Conservation (phyloP, 1,284 basidiomycete genomes). For the Veloboletus limbatus region DNA sequence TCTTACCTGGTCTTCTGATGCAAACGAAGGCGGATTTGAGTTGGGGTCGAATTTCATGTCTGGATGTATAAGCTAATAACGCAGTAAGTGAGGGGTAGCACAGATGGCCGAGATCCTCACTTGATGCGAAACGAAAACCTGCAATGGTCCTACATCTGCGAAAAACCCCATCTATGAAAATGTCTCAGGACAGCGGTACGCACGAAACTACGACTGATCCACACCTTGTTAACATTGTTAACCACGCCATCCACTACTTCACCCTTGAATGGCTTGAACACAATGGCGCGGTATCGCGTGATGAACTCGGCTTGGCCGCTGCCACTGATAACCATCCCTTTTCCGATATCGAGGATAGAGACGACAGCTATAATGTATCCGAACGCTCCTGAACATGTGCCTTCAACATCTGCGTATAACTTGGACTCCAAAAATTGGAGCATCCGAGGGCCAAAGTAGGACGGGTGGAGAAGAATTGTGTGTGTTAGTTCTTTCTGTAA, state of each 20-base stretch:
- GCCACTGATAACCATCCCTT: conserved; percentile 88
- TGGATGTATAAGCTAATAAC: conserved; percentile 79
- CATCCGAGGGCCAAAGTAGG: conserved; percentile 97
- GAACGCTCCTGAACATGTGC: conserved; percentile 93
- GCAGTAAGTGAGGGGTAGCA: conserved; percentile 17
- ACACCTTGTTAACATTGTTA: conserved; percentile 92
- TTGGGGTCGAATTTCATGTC: conserved; percentile 93
- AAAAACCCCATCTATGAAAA: conserved; percentile 91
- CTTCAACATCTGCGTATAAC: conserved; percentile 95
- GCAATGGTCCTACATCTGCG: conserved; percentile 90
- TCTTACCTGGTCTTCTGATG: conserved; percentile 81
- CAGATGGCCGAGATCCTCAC: conserved; percentile 47
- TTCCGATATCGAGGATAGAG: conserved; percentile 83
- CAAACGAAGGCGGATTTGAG: conserved; percentile 88
- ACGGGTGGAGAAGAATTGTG: conserved; percentile 94
- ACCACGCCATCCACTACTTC: conserved; percentile 98
- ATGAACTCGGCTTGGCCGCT: conserved; percentile 94
- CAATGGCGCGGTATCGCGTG: conserved; percentile 87
- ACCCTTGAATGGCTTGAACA: conserved; percentile 98
- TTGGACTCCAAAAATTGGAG: conserved; percentile 90
- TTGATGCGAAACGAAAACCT: conserved; percentile 92
- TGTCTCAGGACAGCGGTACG: conserved; percentile 2
- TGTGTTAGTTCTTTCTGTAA: conserved; percentile 90
- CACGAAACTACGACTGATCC: background rate
- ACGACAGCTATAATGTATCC: conserved; percentile 98